phyloP scores from a whole-genome alignment of 768 basidiomycete species.

The Macrolepiota dolichaula region DNA sequence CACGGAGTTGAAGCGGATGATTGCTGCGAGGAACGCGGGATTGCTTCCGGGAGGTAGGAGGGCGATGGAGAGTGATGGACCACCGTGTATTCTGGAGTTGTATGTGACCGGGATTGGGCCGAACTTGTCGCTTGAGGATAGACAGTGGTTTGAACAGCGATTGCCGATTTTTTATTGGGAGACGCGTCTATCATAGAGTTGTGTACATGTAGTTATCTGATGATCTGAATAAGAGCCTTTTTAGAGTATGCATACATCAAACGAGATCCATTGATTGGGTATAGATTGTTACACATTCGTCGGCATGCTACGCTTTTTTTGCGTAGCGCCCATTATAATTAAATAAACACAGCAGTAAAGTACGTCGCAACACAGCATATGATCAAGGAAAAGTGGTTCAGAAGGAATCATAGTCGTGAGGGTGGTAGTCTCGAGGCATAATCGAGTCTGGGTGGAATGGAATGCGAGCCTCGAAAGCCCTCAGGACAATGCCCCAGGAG shows the following conservation, averaged over 20 bases:
- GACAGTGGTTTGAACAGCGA: slow-evolving; percentile 13
- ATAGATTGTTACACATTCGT: background rate
- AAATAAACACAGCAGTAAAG: background rate
- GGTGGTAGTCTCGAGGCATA: background rate
- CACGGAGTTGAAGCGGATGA: slow-evolving; percentile 12
- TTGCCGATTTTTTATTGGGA: slow-evolving; percentile 14
- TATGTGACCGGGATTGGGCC: slow-evolving; percentile 15
- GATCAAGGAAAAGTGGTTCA: background rate
- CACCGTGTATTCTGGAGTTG: slow-evolving; percentile 12
- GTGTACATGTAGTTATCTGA: background rate
- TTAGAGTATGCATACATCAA: background rate
- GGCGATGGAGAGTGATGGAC: slow-evolving; percentile 7
- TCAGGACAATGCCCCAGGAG: background rate
- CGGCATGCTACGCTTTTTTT: background rate
- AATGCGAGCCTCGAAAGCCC: background rate
- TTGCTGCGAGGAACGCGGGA: slow-evolving; percentile 15
- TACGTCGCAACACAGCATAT: background rate
- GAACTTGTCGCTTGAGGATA: slow-evolving; percentile 9
- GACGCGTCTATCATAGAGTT: background rate
- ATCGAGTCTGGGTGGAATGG: background rate
- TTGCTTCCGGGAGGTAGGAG: slow-evolving; percentile 1
- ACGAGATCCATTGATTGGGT: background rate
- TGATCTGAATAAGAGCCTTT: background rate
- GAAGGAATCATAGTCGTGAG: background rate
- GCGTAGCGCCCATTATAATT: background rate